Percentiles rank a stretch among this genome's conserved stretches.
phyloP scores from a whole-genome alignment of 2,329 filamentous ascomycete genomes.

The Calycina herbarum region DNA sequence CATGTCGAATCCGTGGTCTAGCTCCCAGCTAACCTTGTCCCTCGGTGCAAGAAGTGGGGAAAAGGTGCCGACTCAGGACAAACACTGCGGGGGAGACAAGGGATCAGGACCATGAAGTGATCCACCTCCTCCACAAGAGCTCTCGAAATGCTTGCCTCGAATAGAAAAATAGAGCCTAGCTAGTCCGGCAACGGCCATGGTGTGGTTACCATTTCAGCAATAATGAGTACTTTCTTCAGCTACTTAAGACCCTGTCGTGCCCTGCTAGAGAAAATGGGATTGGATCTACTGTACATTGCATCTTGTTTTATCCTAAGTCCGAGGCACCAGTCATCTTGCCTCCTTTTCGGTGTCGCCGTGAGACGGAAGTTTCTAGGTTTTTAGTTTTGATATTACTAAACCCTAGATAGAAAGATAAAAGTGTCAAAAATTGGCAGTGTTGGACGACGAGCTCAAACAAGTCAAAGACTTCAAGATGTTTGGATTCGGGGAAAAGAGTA shows the following conservation, averaged over 20 bases:
- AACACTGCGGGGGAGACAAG: constrained; percentile 8
- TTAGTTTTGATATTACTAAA: background rate
- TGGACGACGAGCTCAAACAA: background rate
- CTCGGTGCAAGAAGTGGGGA: constrained; percentile 1
- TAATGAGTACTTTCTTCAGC: background rate
- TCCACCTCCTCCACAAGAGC: constrained; percentile 6
- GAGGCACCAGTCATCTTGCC: background rate
- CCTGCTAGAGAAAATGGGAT: background rate
- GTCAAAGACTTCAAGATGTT: constrained; percentile 16
- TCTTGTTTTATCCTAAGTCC: background rate
- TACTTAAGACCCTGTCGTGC: constrained; percentile 2
- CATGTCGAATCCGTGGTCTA: background rate
- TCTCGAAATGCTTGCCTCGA: background rate
- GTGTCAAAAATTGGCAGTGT: background rate
- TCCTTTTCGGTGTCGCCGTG: background rate
- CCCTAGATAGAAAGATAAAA: background rate
- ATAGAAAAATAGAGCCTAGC: background rate
- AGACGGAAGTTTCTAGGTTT: background rate
- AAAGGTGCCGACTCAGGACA: background rate
- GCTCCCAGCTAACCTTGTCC: background rate
- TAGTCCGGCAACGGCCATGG: background rate
- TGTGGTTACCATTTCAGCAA: background rate
- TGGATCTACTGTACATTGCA: background rate
- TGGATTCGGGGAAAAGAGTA: constrained; percentile 20
- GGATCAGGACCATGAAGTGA: background rate